Evolutionary conservation across 768 basidiomycete genomes (phyloP), one percentile per base, ranked within the genome.

Genomic region (Phlegmacium glaucopus): DNA sequence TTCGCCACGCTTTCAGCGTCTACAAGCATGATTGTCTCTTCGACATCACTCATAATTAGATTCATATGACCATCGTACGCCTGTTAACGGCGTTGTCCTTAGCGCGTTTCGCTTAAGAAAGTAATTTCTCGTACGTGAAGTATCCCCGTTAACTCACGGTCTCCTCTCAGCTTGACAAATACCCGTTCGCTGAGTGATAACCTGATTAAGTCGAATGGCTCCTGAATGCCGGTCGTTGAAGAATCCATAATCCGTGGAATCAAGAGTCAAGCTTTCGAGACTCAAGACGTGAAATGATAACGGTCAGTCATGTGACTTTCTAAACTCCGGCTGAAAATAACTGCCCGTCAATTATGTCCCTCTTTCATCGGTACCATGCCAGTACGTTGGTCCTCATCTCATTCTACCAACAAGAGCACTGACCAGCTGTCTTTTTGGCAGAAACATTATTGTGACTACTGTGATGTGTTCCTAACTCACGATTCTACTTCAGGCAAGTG

Each of bases 41-140:
- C 95, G 12, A 97, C 96, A 61, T 97, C 91, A 59, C 91, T 94
- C 58, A 99, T 76, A 53, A 99, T 96, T 58, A 99, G 77, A 67
- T 99, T 98, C 96, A 98, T 98, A 68, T 98, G 96, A n/a, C 94
- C 96, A 71, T 99, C 96, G 61, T 98, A 98, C 16, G 96, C 96
- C 96, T 99, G 60, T 10, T 56, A 51, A 42, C 42, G 39, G 16
- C 25, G 50, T 53, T 38, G 52, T 34, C 34, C 52, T 39, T 45
- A 46, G 50, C 48, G 36, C 38, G n/a, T 5, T 45, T 49, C 52
- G 18, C 16, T 37, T 32, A 35, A 38, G 35, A 29, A 45, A 42
- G 49, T 46, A 38, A 30, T 48, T 50, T 49, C 40, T 65, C 89
- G 40, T 61, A 95, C 96, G 71, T 99, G 95, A 39, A 99, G 72